Base-by-base conservation (phyloP, 495 filamentous ascomycete genomes). In the Pseudoneurospora amorphoporcata region DNA sequence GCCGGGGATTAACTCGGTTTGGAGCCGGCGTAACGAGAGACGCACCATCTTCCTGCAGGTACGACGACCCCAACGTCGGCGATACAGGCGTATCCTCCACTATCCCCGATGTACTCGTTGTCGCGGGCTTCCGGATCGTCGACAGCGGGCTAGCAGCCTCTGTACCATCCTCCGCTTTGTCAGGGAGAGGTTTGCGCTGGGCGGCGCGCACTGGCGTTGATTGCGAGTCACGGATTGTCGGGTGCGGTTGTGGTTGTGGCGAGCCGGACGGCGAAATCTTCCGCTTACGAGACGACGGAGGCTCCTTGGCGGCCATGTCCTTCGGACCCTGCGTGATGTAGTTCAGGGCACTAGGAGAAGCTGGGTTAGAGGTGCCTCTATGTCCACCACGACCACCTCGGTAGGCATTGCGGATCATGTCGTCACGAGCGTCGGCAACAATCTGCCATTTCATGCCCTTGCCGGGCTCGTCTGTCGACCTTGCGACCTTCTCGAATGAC, bases 371-470 rank as follows among this genome's bases (percentile, higher is more conserved):
- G 9, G 86, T 88, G 38, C 85, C 85, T 39, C 88, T 82, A 76
- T 83, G 90, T 76, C 77, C 89, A 81, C 85, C 88, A 77, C 84
- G 86, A 77, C 81, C 86, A 47, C 83, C 84, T 32, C 81, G 87
- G 74, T 75, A 87, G 12, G 83, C 83, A 32, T 76, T 80, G 58
- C 80, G 81, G 9, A 84, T 76, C 85, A 88, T 87, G 68, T 96
- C 93, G 7, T 97, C 92, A 38, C 92, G 90, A 53, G 90, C 83
- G 70, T 94, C 92, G 1, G 90, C 87, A 3, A 92, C 90, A 77
- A 99, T 92, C 80, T 91, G 90, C 95, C 95, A 99, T 79, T 98
- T 97, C 94, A 97, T 97, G 35, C 95, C 95, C 82, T 99, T 99
- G 3, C 95, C 95, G 3, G 95, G 95, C 78, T 99, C 96, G 76